Percentiles rank a stretch among this genome's conserved stretches.
Conservation (phyloP, 192 early-diverging fungal species). For the Dispira parvispora region DNA sequence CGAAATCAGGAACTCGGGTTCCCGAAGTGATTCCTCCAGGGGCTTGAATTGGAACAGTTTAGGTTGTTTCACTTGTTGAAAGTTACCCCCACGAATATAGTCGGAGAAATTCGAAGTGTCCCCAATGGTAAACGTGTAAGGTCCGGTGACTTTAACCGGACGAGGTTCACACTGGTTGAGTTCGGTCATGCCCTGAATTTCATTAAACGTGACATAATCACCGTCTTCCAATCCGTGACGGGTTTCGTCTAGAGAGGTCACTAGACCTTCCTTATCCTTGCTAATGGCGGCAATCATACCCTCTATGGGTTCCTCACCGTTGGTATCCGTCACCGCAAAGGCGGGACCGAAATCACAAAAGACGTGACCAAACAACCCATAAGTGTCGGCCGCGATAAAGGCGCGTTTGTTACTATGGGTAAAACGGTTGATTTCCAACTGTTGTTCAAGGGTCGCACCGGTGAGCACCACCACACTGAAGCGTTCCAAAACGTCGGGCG, state of each 20-base stretch:
- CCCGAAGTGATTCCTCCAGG: constrained; percentile 52
- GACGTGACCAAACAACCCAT: constrained; percentile 80
- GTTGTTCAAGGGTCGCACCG: constrained; percentile 52
- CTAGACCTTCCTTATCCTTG: constrained; percentile 61
- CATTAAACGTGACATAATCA: constrained; percentile 83
- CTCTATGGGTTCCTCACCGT: constrained; percentile 78
- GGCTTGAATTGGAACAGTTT: constrained; percentile 62
- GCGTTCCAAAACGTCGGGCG: constrained; percentile 37
- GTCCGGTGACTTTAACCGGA: constrained; percentile 72
- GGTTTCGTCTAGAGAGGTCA: constrained; percentile 90
- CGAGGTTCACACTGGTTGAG: constrained; percentile 67
- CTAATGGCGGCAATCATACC: constrained; percentile 85
- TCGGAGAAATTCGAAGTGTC: constrained; percentile 58
- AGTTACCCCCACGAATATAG: constrained; percentile 75
- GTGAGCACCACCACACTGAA: constrained; percentile 74
- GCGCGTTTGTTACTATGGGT: constrained; percentile 42
- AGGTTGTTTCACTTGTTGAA: constrained; percentile 92
- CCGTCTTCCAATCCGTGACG: constrained; percentile 98
- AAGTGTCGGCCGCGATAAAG: constrained; percentile 77
- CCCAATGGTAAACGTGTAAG: constrained; percentile 95
- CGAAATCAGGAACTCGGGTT: constrained; percentile 71
- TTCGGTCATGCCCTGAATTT: constrained; percentile 83
- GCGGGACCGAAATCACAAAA: constrained; percentile 95
- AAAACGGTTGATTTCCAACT: constrained; percentile 72
- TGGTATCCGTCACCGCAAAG: constrained; percentile 73